Conservation (phyloP, 2,329 filamentous ascomycete genomes). For the Penicillium sp. region DNA sequence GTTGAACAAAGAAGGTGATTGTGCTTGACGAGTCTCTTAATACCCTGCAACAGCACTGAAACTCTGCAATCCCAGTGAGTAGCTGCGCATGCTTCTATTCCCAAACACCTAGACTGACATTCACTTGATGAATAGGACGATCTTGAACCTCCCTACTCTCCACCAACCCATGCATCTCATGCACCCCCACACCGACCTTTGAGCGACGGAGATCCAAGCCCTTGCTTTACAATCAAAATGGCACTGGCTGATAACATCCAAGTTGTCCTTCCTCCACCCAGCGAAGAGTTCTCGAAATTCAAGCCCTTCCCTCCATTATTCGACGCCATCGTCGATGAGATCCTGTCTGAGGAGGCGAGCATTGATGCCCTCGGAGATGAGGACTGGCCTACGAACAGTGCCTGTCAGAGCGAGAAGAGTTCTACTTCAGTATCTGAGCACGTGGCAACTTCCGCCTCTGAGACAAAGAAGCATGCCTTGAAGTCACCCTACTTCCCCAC, state of each 20-base stretch:
- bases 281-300: constrained; percentile 19
- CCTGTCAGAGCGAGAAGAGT: not conserved
- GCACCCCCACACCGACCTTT: not conserved
- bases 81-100: not conserved
- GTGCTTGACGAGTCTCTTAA: not conserved
- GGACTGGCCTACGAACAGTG: constrained; percentile 1
- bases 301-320: constrained; percentile 21
- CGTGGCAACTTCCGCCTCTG: not conserved
- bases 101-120: not conserved
- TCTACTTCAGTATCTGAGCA: too few species aligned
- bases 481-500: not conserved
- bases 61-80: not conserved
- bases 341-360: constrained; percentile 26
- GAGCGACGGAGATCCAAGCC: not conserved
- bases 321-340: constrained; percentile 22
- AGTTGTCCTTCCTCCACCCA: constrained; percentile 20
- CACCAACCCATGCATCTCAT: not conserved
- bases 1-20: not conserved
- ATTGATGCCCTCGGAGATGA: constrained; percentile 11
- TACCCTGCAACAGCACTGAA: not conserved
- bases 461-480: not conserved
- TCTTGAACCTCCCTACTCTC: not conserved
- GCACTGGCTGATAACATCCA: constrained; percentile 6
- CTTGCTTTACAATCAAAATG: not conserved
- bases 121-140: not conserved